Evolutionary conservation across 78 protist species (phyloP).

Genomic region (Acrasis kona): DNA sequence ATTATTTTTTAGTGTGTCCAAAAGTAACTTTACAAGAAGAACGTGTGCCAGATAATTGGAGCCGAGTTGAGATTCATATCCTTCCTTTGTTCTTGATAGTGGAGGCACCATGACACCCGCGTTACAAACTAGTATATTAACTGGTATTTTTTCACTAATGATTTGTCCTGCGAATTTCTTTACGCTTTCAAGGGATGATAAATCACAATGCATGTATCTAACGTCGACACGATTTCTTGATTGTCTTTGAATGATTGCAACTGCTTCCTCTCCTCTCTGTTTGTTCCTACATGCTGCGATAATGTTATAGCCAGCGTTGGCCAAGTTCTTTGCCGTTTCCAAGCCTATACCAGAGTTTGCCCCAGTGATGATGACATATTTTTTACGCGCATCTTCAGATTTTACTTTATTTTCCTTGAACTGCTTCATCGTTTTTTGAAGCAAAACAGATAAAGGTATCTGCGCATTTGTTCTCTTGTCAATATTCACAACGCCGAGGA

Average conservation of each 20-base stretch:
- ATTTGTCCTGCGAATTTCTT: not conserved
- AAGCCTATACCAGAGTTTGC: slow-evolving; percentile 12
- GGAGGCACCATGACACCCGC: slow-evolving; percentile 1
- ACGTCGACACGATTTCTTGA: too few relatives aligned
- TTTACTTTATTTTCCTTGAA: too few relatives aligned
- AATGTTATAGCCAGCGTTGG: not conserved
- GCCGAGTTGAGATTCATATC: slow-evolving; percentile 13
- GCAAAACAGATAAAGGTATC: too few relatives aligned
- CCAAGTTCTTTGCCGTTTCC: slow-evolving; percentile 2
- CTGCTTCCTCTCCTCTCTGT: too few relatives aligned
- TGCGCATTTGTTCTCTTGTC: too few relatives aligned
- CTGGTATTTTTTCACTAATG: too few relatives aligned
- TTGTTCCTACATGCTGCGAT: not conserved
- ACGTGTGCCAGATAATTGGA: slow-evolving; percentile 35
- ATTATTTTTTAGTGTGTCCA: not conserved
- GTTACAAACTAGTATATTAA: not conserved
- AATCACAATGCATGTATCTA: not conserved
- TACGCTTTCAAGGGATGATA: not conserved
- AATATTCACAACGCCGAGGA: too few relatives aligned
- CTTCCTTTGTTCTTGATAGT: not conserved
- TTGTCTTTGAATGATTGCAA: too few relatives aligned
- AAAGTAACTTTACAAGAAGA: not conserved
- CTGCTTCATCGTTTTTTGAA: too few relatives aligned
- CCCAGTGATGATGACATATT: slow-evolving; percentile 28
- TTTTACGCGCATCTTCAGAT: too few relatives aligned